Percentiles rank a stretch among this genome's conserved stretches.
phyloP scores from a whole-genome alignment of 768 basidiomycete species.

The Xerocomellus dryophilus region DNA sequence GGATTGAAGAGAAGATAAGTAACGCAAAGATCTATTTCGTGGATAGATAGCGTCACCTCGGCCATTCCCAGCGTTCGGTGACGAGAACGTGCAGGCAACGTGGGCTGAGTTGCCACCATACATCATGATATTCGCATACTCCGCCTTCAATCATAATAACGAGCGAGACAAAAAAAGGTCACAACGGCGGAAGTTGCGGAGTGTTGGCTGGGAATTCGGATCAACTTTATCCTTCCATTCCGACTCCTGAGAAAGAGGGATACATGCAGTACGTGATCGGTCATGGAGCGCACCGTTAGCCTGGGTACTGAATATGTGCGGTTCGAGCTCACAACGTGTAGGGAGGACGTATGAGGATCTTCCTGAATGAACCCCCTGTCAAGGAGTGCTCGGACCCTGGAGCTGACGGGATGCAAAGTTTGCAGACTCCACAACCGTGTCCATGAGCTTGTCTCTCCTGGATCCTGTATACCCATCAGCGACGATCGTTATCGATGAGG shows the following conservation, averaged over 20 bases:
- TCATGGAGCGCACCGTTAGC: not conserved
- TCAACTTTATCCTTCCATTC: slow-evolving; percentile 13
- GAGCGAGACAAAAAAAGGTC: not conserved
- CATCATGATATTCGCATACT: not conserved
- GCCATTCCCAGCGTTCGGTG: slow-evolving; percentile 2
- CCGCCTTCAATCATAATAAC: not conserved
- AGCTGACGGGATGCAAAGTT: not conserved
- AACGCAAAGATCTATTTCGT: slow-evolving; percentile 1
- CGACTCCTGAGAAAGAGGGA: slow-evolving; percentile 6
- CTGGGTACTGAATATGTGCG: not conserved
- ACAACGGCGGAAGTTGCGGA: not conserved
- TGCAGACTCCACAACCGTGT: not conserved
- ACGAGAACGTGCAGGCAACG: slow-evolving; percentile 9
- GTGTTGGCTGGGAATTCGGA: slow-evolving; percentile 4
- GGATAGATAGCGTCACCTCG: slow-evolving; percentile 1
- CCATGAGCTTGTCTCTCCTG: not conserved
- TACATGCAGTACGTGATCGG: slow-evolving; percentile 1
- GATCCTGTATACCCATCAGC: not conserved
- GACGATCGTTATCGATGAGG: not conserved
- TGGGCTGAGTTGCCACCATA: not conserved
- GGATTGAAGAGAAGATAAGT: not conserved
- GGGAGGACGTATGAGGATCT: slow-evolving; percentile 6
- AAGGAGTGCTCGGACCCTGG: not conserved
- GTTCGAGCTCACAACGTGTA: slow-evolving; percentile 16
- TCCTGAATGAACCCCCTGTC: not conserved